Evolutionary conservation across 441 rosid genomes (phyloP), one percentile per base, ranked within the genome.

Genomic region (Lepidium campestre): DNA sequence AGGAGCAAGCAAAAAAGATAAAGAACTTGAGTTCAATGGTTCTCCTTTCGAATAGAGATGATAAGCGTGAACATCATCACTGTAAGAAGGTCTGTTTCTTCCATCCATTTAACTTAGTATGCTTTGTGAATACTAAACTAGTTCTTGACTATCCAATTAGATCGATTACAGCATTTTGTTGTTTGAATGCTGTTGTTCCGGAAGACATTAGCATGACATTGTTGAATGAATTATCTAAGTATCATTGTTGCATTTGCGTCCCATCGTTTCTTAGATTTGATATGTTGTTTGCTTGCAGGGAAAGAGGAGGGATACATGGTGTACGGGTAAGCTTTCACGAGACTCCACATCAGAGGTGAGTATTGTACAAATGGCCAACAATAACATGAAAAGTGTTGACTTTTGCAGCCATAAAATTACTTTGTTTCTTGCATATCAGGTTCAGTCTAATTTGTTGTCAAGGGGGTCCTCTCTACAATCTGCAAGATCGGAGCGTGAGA

Each of bases 251-350:
- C 52, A 61, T 69, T 39, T 65, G 23, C 25, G 39, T 53, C 15
- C 39, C 14, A 53, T 18, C 48, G 22, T 57, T 29, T 55, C 57
- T 35, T 52, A 35, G 25, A 57, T 58, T 61, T 74, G 73, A 71
- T 70, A 32, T 48, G 20, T 39, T 70, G 41, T 53, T 73, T 59
- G 44, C 67, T 71, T 67, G 62, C 78, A 93, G 96, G 85, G 69
- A 58, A 90, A 86, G 82, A 85, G 98, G 74, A 91, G 98, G 56
- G 93, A 87, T 19, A 93, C 98, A 48, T 93, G 98, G 98, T 87
- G 97, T 81, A 85, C 86, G 6, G 77, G 96, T 34, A 80, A 84
- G 23, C 82, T 89, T 73, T 77, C 86, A 45, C 67, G 81, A 19
- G 91, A 80, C 78, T 72, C 78, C 67, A 57, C 72, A 55, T 66